Evolutionary conservation across 495 filamentous ascomycete species (phyloP).

Genomic region (Xylaria castorea): DNA sequence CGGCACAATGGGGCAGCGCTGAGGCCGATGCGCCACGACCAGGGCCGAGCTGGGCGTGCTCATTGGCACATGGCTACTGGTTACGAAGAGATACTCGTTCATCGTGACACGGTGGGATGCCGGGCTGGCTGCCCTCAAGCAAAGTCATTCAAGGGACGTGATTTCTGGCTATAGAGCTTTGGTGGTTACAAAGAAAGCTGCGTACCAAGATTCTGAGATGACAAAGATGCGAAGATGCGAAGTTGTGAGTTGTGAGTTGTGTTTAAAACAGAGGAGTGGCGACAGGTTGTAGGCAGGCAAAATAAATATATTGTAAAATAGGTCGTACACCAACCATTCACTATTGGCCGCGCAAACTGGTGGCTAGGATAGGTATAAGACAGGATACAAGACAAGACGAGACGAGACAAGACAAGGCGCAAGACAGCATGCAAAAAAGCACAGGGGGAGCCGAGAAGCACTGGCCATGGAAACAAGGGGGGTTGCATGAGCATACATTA

Average conservation of each 20-base stretch:
- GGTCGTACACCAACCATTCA: not conserved
- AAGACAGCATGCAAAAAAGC: not conserved
- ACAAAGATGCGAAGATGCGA: constrained; percentile 9
- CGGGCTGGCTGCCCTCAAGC: constrained; percentile 19
- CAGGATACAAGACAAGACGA: not conserved
- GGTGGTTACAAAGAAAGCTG: not conserved
- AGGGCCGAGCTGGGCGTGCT: constrained; percentile 20
- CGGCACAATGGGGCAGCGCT: constrained; percentile 19
- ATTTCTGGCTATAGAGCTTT: not conserved
- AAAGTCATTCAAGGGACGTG: not conserved
- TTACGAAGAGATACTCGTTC: constrained; percentile 28
- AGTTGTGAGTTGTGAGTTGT: too few relatives aligned
- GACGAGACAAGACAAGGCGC: not conserved
- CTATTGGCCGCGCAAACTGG: not conserved
- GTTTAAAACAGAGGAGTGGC: not conserved
- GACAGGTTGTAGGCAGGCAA: not conserved
- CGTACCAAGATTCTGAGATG: not conserved
- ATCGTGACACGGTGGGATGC: not conserved
- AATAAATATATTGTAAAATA: not conserved
- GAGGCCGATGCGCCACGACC: constrained; percentile 26
- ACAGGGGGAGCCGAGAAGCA: not conserved
- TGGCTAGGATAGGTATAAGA: not conserved
- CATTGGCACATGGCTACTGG: constrained; percentile 23
- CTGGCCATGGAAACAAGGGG: not conserved
- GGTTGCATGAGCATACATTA: not conserved